These are phyloP conservation scores for Phytophthora meadii DNA, from an alignment of 352 stramenopile genomes.

Conservation along the genomic window DNA sequence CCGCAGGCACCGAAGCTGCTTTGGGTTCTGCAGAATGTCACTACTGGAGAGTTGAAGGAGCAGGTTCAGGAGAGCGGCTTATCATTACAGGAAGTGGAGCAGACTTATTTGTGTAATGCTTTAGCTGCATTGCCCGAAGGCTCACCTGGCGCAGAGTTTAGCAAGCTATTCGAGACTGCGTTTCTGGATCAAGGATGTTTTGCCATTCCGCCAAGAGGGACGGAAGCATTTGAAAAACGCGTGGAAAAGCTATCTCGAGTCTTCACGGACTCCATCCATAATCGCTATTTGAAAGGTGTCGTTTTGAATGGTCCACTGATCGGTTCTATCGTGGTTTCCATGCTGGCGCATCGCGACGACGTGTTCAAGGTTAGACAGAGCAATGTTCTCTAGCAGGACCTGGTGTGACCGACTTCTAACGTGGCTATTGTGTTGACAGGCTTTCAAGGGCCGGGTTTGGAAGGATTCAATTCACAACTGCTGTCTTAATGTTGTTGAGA, in stretches of 20 bases:
- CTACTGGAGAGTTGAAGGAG: slow-evolving; percentile 69
- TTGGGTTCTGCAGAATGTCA: slow-evolving; percentile 77
- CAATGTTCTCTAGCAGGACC: not conserved
- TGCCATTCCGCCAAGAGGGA: slow-evolving; percentile 46
- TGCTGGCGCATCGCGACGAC: slow-evolving; percentile 72
- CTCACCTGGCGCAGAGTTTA: slow-evolving; percentile 29
- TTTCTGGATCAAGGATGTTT: slow-evolving; percentile 73
- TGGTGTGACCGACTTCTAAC: not conserved
- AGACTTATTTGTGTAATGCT: slow-evolving; percentile 64
- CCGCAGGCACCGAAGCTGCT: slow-evolving; percentile 77
- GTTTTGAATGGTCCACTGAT: slow-evolving; percentile 76
- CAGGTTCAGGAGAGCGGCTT: slow-evolving; percentile 59
- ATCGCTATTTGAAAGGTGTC: slow-evolving; percentile 73
- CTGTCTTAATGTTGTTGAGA: slow-evolving; percentile 83
- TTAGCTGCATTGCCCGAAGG: slow-evolving; percentile 42
- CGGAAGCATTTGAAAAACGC: slow-evolving; percentile 60
- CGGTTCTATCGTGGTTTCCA: slow-evolving; percentile 76
- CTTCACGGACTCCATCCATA: slow-evolving; percentile 68
- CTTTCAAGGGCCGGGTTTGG: slow-evolving; percentile 72
- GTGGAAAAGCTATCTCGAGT: slow-evolving; percentile 67
- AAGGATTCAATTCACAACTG: slow-evolving; percentile 85
- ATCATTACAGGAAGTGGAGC: slow-evolving; percentile 62
- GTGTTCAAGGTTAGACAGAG: slow-evolving; percentile 60
- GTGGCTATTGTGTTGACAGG: slow-evolving; percentile 33
- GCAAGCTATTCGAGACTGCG: slow-evolving; percentile 51